A percentile compares a stretch with the other conserved stretches of the same genome.
Evolutionary conservation across 2,329 filamentous ascomycete species (phyloP).

Genomic region (Neocatenulostroma microsporum): DNA sequence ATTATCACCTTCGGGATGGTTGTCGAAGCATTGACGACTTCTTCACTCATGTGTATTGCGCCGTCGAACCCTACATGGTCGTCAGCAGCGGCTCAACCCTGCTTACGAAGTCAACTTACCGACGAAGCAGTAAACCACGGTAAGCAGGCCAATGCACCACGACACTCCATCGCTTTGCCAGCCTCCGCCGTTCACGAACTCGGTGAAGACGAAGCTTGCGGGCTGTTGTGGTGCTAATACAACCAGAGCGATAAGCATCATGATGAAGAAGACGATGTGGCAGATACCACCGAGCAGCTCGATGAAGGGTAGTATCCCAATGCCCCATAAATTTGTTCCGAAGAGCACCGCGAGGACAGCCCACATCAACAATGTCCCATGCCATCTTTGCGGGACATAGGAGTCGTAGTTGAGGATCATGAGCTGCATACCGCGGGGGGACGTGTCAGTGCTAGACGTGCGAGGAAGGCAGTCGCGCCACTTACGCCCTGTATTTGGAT

Average conservation of each 20-base stretch:
- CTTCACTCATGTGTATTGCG: slow-evolving; percentile 15
- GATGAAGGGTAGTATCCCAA: background rate
- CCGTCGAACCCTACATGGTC: slow-evolving; percentile 14
- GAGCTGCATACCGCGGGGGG: too few relatives aligned
- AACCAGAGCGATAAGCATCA: background rate
- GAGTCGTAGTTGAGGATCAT: slow-evolving; percentile 31
- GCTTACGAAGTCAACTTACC: slow-evolving; percentile 13
- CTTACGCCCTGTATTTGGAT: slow-evolving; percentile 31
- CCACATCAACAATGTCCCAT: slow-evolving; percentile 20
- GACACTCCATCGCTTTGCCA: slow-evolving; percentile 30
- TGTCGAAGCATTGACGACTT: slow-evolving; percentile 23
- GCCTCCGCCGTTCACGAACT: slow-evolving; percentile 22
- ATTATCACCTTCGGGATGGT: slow-evolving; percentile 41
- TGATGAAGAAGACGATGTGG: slow-evolving; percentile 1
- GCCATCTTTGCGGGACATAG: slow-evolving; percentile 8
- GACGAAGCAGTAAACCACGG: slow-evolving; percentile 2
- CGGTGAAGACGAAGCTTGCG: slow-evolving; percentile 28
- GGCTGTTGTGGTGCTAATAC: slow-evolving; percentile 26
- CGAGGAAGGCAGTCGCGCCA: too few relatives aligned
- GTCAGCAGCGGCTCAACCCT: too few relatives aligned
- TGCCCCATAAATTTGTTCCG: slow-evolving; percentile 21
- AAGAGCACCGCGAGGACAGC: slow-evolving; percentile 15
- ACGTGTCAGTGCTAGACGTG: too few relatives aligned
- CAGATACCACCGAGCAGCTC: background rate
- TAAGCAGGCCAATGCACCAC: slow-evolving; percentile 34